Percentiles rank a stretch among this genome's conserved stretches.
These are phyloP conservation scores for Rhododendron williamsianum DNA, from an alignment of 148 eudicot species.

Conservation along the genomic window DNA sequence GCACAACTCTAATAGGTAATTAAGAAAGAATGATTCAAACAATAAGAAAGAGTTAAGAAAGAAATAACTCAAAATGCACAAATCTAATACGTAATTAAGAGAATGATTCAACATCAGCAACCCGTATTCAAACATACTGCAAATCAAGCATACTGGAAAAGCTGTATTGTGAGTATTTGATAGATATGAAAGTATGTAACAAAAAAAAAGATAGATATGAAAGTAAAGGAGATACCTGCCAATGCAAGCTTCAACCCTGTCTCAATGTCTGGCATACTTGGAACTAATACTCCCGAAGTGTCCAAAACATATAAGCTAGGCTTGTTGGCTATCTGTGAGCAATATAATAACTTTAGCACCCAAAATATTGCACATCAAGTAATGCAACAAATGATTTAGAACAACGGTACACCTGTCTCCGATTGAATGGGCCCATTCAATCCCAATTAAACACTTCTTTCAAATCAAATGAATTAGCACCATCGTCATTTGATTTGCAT, in stretches of 20 bases:
- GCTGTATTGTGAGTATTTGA: background rate
- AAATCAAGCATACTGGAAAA: background rate
- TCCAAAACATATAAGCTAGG: constrained; percentile 97
- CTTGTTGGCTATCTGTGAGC: constrained; percentile 71
- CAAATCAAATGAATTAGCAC: too few species aligned
- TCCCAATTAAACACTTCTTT: too few species aligned
- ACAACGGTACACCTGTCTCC: background rate
- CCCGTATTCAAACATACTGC: background rate
- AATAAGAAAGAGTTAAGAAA: background rate
- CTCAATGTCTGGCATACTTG: constrained; percentile 82
- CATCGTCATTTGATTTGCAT: too few species aligned
- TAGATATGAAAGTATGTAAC: background rate
- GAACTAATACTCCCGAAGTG: constrained; percentile 93
- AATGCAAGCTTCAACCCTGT: constrained; percentile 86
- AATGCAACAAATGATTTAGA: background rate
- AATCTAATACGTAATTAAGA: background rate
- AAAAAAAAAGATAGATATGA: too few species aligned
- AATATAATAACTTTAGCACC: constrained; percentile 11
- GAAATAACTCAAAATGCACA: background rate
- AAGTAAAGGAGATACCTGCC: constrained; percentile 43
- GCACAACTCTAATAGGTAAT: too few species aligned
- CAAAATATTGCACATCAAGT: background rate
- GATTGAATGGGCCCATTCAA: too few species aligned
- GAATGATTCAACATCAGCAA: background rate
- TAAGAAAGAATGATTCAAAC: too few species aligned